Base-by-base conservation (phyloP, 2,329 filamentous ascomycete genomes). In the Kalmusia sp. region DNA sequence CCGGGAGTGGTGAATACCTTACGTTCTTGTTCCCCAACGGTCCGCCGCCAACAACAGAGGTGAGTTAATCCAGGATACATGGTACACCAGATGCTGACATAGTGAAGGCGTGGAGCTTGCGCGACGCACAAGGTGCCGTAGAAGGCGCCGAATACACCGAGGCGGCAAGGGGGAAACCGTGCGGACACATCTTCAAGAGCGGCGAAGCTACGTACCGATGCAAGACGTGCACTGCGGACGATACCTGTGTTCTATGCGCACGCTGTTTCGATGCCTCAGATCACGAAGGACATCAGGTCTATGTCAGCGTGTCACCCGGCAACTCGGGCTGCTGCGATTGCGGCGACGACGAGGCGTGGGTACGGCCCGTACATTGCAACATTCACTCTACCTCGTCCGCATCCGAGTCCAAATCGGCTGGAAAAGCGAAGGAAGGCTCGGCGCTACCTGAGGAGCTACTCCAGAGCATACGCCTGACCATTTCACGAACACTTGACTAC, bases 291-390 rank as follows among this genome's bases (percentile, higher is more conserved):
- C 95, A 99, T 75, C 91, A 92, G 78, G 93, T 98, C 50, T 89
- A 90, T 67, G 92, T 99, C 53, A 90, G 84, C 52, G 87, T 96
- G 40, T 96, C 92, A 1, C 86, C 90, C 2, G 93, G 93, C 6
- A 96, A 97, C 70, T 95, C 90, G 68, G 93, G 93, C 38, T 98
- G 96, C 78, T 99, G 95, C 75, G 95, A 99, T 76, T 99, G 95
- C 71, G 95, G 95, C 54, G 95, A 99, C 70, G 86, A 89, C 17
- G 96, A 99, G 75, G 96, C 95, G 9, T 99, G 96, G 93, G 87
- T 87, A 70, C 81, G 87, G 41, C 92, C 93, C 37, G 83, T 98
- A 59, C 88, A 91, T 71, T 99, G 95, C 79, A 93, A 92, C 30
- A 98, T 99, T 67, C 95, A 99, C 72, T 93, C 92, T 35, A 82